Percentiles rank a stretch among this genome's conserved stretches.
Conservation (phyloP, 495 filamentous ascomycete genomes). For the Penicillium chermesinum region DNA sequence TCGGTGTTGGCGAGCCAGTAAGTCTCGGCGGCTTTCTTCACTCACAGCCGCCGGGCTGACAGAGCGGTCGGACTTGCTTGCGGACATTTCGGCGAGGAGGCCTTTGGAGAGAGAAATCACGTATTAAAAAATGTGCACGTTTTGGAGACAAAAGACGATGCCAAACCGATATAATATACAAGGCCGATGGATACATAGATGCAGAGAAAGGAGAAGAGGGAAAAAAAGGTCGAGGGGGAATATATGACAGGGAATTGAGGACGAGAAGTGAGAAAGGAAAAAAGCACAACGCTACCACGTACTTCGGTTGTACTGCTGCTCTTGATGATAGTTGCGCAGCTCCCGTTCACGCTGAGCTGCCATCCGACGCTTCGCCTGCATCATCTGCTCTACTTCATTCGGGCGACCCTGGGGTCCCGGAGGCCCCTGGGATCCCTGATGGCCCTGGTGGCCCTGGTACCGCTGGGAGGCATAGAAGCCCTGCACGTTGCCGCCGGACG, state of each 20-base stretch:
- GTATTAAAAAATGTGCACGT: conserved; percentile 41
- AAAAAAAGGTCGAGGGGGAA: conserved; percentile 27
- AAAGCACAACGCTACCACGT: conserved; percentile 48
- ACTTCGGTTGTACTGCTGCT: conserved; percentile 99
- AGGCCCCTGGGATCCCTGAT: neutral
- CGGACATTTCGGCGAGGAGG: conserved; percentile 76
- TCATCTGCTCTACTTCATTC: conserved; percentile 95
- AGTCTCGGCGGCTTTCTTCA: conserved; percentile 92
- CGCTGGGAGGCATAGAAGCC: conserved; percentile 92
- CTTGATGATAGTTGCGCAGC: conserved; percentile 98
- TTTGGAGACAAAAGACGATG: conserved; percentile 24
- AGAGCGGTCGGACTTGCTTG: conserved; percentile 82
- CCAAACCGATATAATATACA: conserved; percentile 48
- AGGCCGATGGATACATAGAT: conserved; percentile 38
- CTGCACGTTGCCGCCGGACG: conserved; percentile 76
- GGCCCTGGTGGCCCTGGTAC: conserved; percentile 50
- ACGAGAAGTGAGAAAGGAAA: conserved; percentile 27
- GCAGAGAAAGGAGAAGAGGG: conserved; percentile 19
- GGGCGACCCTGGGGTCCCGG: conserved; percentile 51
- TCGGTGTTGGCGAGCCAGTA: conserved; percentile 91
- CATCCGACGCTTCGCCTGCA: conserved; percentile 98
- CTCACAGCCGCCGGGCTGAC: conserved; percentile 84
- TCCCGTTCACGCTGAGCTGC: conserved; percentile 98
- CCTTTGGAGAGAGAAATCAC: conserved; percentile 49
- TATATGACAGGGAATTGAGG: conserved; percentile 27